Conservation (phyloP, 2,329 filamentous ascomycete genomes). For the Cordyceps javanica region DNA sequence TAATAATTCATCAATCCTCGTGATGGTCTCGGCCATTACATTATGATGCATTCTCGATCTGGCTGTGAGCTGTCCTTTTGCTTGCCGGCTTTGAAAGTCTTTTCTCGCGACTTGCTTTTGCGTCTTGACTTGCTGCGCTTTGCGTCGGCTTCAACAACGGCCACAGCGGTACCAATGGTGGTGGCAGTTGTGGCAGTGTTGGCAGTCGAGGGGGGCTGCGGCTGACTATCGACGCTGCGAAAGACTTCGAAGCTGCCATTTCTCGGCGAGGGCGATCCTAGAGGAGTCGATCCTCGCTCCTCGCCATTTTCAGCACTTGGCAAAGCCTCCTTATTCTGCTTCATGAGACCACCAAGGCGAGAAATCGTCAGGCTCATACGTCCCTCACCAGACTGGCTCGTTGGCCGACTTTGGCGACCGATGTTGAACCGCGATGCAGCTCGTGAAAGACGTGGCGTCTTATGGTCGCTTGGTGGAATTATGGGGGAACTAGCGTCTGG, state of each 20-base stretch:
- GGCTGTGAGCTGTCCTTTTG: conserved; percentile 25
- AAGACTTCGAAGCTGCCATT: conserved; percentile 14
- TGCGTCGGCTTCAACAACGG: conserved; percentile 16
- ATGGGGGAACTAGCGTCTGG: conserved; percentile 30
- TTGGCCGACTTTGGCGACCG: conserved; percentile 45
- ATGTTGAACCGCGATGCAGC: conserved; percentile 51
- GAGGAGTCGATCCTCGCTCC: background rate
- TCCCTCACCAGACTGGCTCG: conserved; percentile 52
- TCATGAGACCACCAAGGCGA: conserved; percentile 46
- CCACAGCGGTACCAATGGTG: background rate
- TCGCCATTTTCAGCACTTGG: background rate
- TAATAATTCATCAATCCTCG: background rate
- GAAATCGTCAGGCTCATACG: conserved; percentile 53
- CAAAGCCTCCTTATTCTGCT: conserved; percentile 43
- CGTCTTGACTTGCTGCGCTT: conserved; percentile 28
- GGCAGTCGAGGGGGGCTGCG: background rate
- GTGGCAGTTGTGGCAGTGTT: background rate
- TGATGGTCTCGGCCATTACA: conserved; percentile 28
- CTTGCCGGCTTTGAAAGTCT: conserved; percentile 28
- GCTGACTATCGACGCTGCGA: conserved; percentile 30
- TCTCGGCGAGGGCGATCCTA: conserved; percentile 21
- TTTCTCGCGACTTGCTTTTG: conserved; percentile 33
- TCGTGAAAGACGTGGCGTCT: conserved; percentile 49
- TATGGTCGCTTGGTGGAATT: conserved; percentile 45
- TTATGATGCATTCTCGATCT: conserved; percentile 43